Base-by-base conservation (phyloP, 352 stramenopile genomes). In the Globisporangium cystogenes region DNA sequence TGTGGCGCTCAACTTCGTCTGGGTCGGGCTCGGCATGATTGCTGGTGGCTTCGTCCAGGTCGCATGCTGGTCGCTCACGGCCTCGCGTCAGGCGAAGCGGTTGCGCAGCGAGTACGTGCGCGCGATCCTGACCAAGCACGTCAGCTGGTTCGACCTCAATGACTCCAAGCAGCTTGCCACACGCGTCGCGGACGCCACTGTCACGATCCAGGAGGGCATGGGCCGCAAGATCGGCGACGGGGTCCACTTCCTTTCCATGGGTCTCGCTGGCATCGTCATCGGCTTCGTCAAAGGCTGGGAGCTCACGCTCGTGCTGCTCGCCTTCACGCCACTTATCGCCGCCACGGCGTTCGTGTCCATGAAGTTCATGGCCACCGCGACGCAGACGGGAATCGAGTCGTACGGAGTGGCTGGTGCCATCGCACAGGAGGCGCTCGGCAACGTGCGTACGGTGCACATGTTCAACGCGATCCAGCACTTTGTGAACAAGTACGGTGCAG, bases 401-500 rank as follows among this genome's bases (percentile, higher is more conserved):
- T 89, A 89, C 42, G 68, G 60, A 14, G 62, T 86, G 51, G 82
- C 77, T 24, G 82, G 83, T 31, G 70, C 77, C 0, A 58, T 93
- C 18, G 79, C 78, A 0, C 76, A 94, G 48, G 84, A 93, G 36
- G 62, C 70, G 7, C 60, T 91, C 31, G 70, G 71, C 41, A 93
- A 87, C 43, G 67, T 89, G 5, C 76, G 77, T 20, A 92, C 82
- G 2, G 81, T 93, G 42, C 74, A 89, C 71, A 81, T 85, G 67
- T 86, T 91, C 66, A 89, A 87, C 53, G 69, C 76, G 8, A 73
- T 87, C 41, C 51, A 67, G 7, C 66, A 83, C 26, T 83, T 87
- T 27, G 59, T 76, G 15, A 21, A 37, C 47, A 88, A 90, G 48
- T 93, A 91, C 54, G 61, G 75, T 21, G 48, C 43, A 3, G 72